phyloP scores from a whole-genome alignment of 495 filamentous ascomycete genomes.

The Cenococcum geophilum region DNA sequence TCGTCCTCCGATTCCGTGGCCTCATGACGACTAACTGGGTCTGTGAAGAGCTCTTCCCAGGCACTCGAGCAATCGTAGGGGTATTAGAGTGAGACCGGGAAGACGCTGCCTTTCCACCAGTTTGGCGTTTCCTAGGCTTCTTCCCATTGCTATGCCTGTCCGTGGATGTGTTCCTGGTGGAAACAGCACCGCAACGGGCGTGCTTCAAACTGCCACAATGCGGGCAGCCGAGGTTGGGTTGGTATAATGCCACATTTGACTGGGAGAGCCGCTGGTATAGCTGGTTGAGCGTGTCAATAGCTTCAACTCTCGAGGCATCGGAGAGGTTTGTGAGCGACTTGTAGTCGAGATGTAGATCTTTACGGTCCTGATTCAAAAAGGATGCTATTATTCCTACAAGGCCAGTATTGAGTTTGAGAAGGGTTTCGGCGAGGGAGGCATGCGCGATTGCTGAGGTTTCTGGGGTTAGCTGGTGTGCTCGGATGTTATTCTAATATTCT shows the following conservation, averaged over 20 bases:
- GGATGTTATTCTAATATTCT: not conserved
- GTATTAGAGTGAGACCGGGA: conserved; percentile 5
- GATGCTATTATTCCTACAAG: conserved; percentile 41
- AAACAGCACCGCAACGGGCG: conserved; percentile 8
- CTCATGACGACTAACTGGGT: conserved; percentile 26
- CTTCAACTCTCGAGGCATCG: conserved; percentile 36
- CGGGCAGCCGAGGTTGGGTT: conserved; percentile 15
- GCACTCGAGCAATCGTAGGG: conserved; percentile 18
- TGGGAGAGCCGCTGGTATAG: conserved; percentile 35
- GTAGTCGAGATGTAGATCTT: conserved; percentile 37
- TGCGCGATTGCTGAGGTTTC: conserved; percentile 33
- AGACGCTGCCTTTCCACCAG: conserved; percentile 7
- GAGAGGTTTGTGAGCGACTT: conserved; percentile 37
- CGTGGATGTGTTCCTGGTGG: not conserved
- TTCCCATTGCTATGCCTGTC: conserved; percentile 1
- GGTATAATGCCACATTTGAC: conserved; percentile 13
- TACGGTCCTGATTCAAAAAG: conserved; percentile 33
- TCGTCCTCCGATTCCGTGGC: conserved; percentile 19
- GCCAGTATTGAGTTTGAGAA: conserved; percentile 40
- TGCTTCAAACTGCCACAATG: conserved; percentile 22
- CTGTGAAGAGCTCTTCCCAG: conserved; percentile 21
- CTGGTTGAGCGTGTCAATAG: conserved; percentile 32
- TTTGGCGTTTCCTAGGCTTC: conserved; percentile 12
- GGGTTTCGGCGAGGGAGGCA: conserved; percentile 37
- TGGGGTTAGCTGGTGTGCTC: not conserved